Percentiles rank a stretch among this genome's conserved stretches.
These are phyloP conservation scores for Henckelia pumila DNA, from an alignment of 257 asterid species.

Conservation along the genomic window DNA sequence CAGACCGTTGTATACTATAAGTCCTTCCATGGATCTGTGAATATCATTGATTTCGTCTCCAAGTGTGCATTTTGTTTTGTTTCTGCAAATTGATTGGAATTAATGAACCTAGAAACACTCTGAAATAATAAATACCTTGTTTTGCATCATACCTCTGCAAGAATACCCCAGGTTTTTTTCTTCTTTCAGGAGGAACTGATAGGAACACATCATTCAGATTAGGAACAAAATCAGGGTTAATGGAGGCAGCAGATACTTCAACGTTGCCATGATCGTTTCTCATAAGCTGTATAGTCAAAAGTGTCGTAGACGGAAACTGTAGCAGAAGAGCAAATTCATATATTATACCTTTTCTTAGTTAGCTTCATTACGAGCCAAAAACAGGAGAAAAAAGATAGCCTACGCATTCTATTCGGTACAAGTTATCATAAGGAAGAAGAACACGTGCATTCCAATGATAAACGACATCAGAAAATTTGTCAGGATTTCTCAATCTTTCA, in stretches of 20 bases:
- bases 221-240: conserved; percentile 67
- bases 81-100: conserved; percentile 46
- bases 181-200: conserved; percentile 37
- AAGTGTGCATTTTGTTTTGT: conserved; percentile 40
- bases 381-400: conserved; percentile 27
- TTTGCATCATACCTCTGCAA: conserved; percentile 59
- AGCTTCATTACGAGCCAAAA: not conserved
- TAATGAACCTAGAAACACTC: conserved; percentile 5
- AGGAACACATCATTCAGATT: conserved; percentile 62
- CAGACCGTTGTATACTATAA: conserved; percentile 48
- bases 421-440: conserved; percentile 66
- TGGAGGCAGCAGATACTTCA: conserved; percentile 53
- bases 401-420: conserved; percentile 81
- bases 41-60: conserved; percentile 47
- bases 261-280: conserved; percentile 59
- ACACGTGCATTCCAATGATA: conserved; percentile 68
- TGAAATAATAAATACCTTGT: not conserved
- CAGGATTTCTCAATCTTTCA: conserved; percentile 66
- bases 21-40: conserved; percentile 55
- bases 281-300: conserved; percentile 77
- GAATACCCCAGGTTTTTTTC: conserved; percentile 45
- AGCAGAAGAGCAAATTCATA: conserved; percentile 21
- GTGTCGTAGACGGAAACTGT: conserved; percentile 56
- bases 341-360: conserved; percentile 8
- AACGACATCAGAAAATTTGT: conserved; percentile 52